phyloP scores from a whole-genome alignment of 139 green algal genomes.

The Desmodesmus armatus region DNA sequence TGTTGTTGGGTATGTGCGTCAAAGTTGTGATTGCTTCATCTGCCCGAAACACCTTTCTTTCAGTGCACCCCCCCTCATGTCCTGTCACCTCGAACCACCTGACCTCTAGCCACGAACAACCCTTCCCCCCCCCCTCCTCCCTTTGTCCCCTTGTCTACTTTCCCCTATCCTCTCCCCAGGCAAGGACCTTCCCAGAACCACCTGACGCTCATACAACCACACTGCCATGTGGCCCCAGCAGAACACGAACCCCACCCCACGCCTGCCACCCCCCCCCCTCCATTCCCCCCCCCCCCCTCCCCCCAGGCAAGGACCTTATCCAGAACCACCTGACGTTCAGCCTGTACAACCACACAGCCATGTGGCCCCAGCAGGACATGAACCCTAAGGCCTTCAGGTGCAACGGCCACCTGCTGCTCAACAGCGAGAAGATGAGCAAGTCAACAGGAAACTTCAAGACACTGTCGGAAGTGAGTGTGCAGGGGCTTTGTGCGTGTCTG shows the following conservation, averaged over 20 bases:
- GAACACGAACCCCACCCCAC: conserved; percentile 49
- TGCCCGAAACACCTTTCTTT: too few species aligned
- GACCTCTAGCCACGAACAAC: too few species aligned
- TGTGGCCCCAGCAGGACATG: conserved; percentile 77
- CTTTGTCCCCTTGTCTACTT: too few species aligned
- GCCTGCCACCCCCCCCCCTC: too few species aligned
- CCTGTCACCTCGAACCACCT: too few species aligned
- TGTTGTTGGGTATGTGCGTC: too few species aligned
- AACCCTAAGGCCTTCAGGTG: conserved; percentile 62
- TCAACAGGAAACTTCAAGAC: conserved; percentile 97
- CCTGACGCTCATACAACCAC: conserved; percentile 99
- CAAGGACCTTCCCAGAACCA: conserved; percentile 99
- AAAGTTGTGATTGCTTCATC: too few species aligned
- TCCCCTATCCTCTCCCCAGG: too few species aligned
- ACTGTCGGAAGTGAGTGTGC: conserved; percentile 67
- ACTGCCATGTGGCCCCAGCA: conserved; percentile 87
- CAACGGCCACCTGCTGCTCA: conserved; percentile 99
- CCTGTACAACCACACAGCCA: conserved; percentile 98
- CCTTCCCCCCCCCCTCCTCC: too few species aligned
- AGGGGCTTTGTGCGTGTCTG: not conserved
- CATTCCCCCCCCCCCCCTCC: too few species aligned
- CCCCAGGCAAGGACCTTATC: conserved; percentile 96
- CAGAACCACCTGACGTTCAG: conserved; percentile 99
- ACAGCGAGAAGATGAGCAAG: conserved; percentile 99
- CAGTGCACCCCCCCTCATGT: too few species aligned